Conservation (phyloP, 148 eudicot species). For the Chenopodium berlandieri region DNA sequence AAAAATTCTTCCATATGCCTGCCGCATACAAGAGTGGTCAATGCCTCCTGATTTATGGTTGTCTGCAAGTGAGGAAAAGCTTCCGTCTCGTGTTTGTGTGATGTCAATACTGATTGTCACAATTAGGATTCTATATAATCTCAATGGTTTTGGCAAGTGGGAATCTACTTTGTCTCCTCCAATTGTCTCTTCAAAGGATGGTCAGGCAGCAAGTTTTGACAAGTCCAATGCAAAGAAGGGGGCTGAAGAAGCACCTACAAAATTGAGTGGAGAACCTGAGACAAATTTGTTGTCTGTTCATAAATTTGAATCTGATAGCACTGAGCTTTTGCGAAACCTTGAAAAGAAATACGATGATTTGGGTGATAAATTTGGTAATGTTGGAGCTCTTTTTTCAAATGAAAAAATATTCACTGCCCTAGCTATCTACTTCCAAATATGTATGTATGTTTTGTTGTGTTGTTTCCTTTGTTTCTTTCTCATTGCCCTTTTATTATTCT, state of each 20-base stretch:
- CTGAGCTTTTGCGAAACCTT: constrained; percentile 53
- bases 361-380: constrained; percentile 51
- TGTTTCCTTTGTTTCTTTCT: neutral
- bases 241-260: constrained; percentile 17
- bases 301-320: constrained; percentile 44
- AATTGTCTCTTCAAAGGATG: constrained; percentile 21
- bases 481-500: constrained; percentile 11
- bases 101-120: constrained; percentile 79
- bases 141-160: constrained; percentile 90
- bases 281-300: constrained; percentile 18
- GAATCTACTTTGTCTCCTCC: constrained; percentile 55
- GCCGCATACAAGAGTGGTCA: constrained; percentile 72
- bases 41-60: constrained; percentile 79
- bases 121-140: constrained; percentile 61
- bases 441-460: neutral
- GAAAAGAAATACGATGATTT: constrained; percentile 48
- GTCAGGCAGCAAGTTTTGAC: constrained; percentile 15
- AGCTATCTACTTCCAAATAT: neutral
- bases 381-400: neutral
- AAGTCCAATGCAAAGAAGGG: constrained; percentile 19
- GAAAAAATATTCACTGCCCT: neutral
- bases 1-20: constrained; percentile 66
- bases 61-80: constrained; percentile 54
- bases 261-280: constrained; percentile 23
- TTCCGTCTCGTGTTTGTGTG: constrained; percentile 77